phyloP scores from a whole-genome alignment of 2,329 filamentous ascomycete species.

The Elsinoe arachidis region DNA sequence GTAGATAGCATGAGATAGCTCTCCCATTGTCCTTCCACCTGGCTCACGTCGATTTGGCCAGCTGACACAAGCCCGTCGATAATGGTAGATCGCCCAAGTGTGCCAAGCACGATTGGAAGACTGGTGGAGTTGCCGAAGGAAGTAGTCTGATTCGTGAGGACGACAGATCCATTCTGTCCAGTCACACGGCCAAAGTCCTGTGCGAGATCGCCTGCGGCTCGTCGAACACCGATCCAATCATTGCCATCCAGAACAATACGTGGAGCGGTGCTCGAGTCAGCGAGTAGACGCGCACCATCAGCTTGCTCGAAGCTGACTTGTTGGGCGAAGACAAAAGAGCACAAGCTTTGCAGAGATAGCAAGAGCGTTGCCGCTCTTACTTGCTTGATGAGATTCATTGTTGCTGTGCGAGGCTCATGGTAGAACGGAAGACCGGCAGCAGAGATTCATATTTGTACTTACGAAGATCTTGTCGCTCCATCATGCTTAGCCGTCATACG shows the following conservation, averaged over 20 bases:
- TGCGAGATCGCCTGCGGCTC: conserved; percentile 59
- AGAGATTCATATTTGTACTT: not conserved
- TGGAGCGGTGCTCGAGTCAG: not conserved
- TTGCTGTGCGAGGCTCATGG: not conserved
- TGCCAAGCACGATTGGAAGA: conserved; percentile 55
- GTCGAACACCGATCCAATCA: conserved; percentile 61
- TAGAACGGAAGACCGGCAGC: not conserved
- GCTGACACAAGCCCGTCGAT: conserved; percentile 50
- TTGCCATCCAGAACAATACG: conserved; percentile 47
- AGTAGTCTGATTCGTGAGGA: conserved; percentile 31
- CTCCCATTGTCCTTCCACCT: conserved; percentile 59
- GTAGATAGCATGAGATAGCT: conserved; percentile 55
- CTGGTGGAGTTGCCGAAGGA: conserved; percentile 36
- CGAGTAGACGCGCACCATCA: not conserved
- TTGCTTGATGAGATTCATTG: not conserved
- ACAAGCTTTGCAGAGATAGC: not conserved
- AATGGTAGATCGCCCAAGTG: conserved; percentile 51
- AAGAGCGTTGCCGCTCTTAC: not conserved
- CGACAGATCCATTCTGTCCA: conserved; percentile 51
- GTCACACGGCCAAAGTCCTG: conserved; percentile 64
- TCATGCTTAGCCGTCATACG: not conserved
- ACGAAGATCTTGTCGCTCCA: not conserved
- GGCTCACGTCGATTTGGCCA: conserved; percentile 49
- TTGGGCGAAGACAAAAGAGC: not conserved
- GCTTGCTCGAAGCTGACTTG: not conserved